Conservation (phyloP, 225 moss, liverwort and hornwort genomes). For the Neckera pumila region DNA sequence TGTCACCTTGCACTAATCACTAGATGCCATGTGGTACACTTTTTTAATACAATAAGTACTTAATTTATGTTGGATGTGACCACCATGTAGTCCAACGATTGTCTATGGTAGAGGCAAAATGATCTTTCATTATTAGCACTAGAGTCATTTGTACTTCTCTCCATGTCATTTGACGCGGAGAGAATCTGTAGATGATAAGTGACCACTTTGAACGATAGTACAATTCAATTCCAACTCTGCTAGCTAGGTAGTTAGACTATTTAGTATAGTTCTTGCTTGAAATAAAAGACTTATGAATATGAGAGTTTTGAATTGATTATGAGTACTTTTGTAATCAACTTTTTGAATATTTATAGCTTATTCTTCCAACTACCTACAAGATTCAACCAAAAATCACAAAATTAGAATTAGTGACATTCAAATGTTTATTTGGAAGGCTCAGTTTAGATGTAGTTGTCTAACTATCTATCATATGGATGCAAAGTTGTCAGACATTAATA, state of each 20-base stretch:
- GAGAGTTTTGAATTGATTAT: neutral
- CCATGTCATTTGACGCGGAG: neutral
- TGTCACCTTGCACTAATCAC: too few species aligned
- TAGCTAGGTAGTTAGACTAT: neutral
- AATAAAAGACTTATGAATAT: neutral
- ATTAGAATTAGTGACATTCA: neutral
- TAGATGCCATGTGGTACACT: too few species aligned
- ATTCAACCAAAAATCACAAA: neutral
- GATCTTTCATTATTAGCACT: too few species aligned
- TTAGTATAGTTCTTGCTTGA: accelerated
- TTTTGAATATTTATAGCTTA: neutral
- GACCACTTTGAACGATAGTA: too few species aligned
- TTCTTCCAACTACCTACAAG: neutral
- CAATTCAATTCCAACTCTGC: too few species aligned
- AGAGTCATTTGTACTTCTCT: neutral
- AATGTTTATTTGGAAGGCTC: neutral
- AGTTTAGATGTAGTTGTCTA: too few species aligned
- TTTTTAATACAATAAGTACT: too few species aligned
- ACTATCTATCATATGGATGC: too few species aligned
- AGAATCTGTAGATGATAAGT: neutral
- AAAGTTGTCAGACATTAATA: neutral
- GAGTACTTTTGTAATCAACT: too few species aligned
- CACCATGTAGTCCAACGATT: neutral
- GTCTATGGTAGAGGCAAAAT: neutral
- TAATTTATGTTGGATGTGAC: too few species aligned